These are phyloP conservation scores for Cryphonectria radicalis DNA, from an alignment of 2,329 filamentous ascomycete species.

Conservation along the genomic window DNA sequence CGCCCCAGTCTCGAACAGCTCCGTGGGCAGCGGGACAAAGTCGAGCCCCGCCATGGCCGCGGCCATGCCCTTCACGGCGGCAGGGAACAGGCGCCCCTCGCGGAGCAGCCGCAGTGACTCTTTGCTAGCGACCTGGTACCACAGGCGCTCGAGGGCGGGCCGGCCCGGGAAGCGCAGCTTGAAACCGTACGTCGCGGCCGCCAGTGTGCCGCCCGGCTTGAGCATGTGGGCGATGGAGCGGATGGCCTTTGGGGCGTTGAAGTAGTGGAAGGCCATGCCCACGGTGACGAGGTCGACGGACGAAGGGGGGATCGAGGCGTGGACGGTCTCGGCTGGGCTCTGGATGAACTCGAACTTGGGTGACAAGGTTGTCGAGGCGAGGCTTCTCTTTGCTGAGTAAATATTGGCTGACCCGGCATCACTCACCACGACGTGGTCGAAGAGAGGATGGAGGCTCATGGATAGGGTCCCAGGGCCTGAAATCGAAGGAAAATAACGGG, in stretches of 20 bases:
- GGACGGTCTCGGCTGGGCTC: conserved; percentile 28
- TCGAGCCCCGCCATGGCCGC: conserved; percentile 30
- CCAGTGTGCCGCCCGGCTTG: conserved; percentile 29
- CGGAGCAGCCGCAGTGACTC: conserved; percentile 30
- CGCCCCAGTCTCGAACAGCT: conserved; percentile 29
- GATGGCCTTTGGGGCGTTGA: conserved; percentile 28
- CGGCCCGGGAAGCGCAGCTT: conserved; percentile 29
- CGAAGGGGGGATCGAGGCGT: conserved; percentile 16
- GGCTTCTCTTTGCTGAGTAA: conserved; percentile 19
- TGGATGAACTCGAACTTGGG: conserved; percentile 24
- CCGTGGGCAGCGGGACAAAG: conserved; percentile 27
- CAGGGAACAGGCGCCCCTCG: conserved; percentile 30
- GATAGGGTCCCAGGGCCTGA: conserved; percentile 30
- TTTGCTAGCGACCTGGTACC: conserved; percentile 27
- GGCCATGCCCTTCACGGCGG: conserved; percentile 28
- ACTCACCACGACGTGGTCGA: conserved; percentile 26
- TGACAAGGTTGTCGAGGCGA: not conserved
- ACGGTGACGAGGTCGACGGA: conserved; percentile 31
- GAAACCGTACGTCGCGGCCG: conserved; percentile 31
- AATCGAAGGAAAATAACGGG: not conserved
- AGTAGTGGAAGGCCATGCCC: conserved; percentile 33
- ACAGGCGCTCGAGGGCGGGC: conserved; percentile 24
- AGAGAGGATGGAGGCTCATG: conserved; percentile 19
- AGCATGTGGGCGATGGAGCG: conserved; percentile 28
- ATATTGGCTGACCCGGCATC: conserved; percentile 31